These are phyloP conservation scores for Agrocybe chaxingu DNA, from an alignment of 768 basidiomycete genomes.

Conservation along the genomic window DNA sequence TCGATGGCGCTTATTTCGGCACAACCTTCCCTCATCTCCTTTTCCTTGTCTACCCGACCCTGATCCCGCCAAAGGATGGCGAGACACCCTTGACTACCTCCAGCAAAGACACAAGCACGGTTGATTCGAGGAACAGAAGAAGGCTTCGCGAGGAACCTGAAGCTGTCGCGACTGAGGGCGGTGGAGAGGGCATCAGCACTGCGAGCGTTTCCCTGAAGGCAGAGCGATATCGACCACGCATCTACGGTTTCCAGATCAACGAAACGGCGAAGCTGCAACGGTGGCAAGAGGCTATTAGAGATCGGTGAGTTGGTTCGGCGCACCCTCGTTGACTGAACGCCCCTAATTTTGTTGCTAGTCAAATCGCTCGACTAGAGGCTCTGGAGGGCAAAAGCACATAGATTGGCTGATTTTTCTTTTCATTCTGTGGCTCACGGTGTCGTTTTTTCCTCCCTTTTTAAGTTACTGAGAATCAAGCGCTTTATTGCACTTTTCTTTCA, in stretches of 20 bases:
- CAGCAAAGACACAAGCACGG: constrained; percentile 16
- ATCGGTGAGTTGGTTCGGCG: constrained; percentile 51
- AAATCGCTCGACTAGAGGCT: constrained; percentile 49
- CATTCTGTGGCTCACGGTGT: background rate
- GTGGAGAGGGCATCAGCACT: constrained; percentile 72
- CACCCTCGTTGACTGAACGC: background rate
- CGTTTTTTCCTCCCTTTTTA: background rate
- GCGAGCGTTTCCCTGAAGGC: constrained; percentile 83
- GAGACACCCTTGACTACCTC: constrained; percentile 7
- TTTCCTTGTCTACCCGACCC: constrained; percentile 94
- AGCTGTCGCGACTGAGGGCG: constrained; percentile 46
- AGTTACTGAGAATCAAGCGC: too few relatives aligned
- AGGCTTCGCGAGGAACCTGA: constrained; percentile 53
- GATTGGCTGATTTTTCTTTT: background rate
- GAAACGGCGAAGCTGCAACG: constrained; percentile 91
- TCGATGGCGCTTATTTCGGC: constrained; percentile 98
- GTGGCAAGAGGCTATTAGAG: constrained; percentile 94
- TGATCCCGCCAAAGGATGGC: constrained; percentile 57
- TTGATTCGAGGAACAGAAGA: constrained; percentile 31
- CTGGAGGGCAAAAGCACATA: constrained; percentile 26
- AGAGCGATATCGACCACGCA: constrained; percentile 87
- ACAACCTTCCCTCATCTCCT: constrained; percentile 97
- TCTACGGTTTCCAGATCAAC: constrained; percentile 96
- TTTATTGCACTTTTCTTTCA: too few relatives aligned
- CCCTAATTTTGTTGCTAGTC: constrained; percentile 25